Conservation (phyloP, 129 eudicot genomes). For the Ambrosia trifida region DNA sequence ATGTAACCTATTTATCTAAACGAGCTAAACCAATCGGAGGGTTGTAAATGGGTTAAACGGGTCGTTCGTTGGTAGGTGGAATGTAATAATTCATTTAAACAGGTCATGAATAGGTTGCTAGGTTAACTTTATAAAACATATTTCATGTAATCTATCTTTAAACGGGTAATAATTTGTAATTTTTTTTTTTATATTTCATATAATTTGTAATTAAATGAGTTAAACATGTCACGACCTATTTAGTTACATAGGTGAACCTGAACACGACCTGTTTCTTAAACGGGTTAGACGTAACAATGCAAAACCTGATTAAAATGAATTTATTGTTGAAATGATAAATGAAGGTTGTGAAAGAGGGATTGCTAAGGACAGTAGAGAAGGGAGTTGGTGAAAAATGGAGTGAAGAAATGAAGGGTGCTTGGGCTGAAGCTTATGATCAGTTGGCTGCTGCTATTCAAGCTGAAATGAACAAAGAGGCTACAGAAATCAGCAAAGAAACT, state of each 20-base stretch:
- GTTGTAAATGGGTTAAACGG: neutral
- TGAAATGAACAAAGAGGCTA: conserved; percentile 50
- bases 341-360: conserved; percentile 43
- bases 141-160: neutral
- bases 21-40: neutral
- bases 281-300: neutral
- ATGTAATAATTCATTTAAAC: neutral
- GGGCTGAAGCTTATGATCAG: conserved; percentile 70
- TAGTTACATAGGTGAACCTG: neutral
- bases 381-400: conserved; percentile 63
- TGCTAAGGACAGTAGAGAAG: conserved; percentile 60
- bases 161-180: no score
- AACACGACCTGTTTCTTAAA: neutral
- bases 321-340: conserved; percentile 12
- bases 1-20: neutral
- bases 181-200: no score
- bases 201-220: neutral
- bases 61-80: neutral
- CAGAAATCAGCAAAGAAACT: neutral
- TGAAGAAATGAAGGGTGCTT: conserved; percentile 61
- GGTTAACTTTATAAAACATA: neutral
- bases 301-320: neutral
- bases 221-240: neutral
- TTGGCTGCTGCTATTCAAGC: conserved; percentile 57
- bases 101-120: neutral